Percentiles rank a stretch among this genome's conserved stretches.
These are phyloP conservation scores for Ceratocystis lukuohia DNA, from an alignment of 2,329 filamentous ascomycete species.

Conservation along the genomic window DNA sequence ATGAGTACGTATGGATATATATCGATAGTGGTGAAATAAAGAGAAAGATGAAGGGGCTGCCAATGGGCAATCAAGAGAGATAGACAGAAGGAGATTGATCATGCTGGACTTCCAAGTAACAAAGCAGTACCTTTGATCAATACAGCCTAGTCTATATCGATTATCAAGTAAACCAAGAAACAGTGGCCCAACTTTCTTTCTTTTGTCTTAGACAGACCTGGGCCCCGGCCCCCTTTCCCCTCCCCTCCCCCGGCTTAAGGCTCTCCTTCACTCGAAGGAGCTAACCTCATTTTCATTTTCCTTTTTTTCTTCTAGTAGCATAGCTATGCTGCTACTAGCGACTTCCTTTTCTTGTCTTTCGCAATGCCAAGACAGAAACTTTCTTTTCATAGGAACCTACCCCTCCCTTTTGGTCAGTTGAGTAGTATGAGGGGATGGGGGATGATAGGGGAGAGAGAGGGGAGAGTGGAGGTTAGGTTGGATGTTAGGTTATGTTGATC, in stretches of 20 bases:
- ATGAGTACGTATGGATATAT: not conserved
- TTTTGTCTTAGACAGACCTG: not conserved
- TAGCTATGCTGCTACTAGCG: not conserved
- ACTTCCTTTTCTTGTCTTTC: not conserved
- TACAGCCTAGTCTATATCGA: no score
- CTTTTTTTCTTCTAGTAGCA: not conserved
- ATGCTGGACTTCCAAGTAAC: no score
- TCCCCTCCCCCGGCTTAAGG: no score
- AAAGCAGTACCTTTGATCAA: no score
- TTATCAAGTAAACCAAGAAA: not conserved
- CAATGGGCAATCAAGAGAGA: not conserved
- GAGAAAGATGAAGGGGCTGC: not conserved
- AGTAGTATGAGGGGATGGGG: not conserved
- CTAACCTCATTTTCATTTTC: not conserved
- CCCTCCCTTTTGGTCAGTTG: not conserved
- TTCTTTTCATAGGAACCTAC: not conserved
- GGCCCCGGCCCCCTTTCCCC: not conserved
- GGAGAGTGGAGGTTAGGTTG: not conserved
- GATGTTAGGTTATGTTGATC: not conserved
- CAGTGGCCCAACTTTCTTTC: not conserved
- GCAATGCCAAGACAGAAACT: not conserved
- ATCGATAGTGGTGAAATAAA: not conserved
- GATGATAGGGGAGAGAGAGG: not conserved
- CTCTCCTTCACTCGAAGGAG: not conserved
- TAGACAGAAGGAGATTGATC: no score